Conservation (phyloP, 345 rosid species). For the Gossypium ekmanianum region DNA sequence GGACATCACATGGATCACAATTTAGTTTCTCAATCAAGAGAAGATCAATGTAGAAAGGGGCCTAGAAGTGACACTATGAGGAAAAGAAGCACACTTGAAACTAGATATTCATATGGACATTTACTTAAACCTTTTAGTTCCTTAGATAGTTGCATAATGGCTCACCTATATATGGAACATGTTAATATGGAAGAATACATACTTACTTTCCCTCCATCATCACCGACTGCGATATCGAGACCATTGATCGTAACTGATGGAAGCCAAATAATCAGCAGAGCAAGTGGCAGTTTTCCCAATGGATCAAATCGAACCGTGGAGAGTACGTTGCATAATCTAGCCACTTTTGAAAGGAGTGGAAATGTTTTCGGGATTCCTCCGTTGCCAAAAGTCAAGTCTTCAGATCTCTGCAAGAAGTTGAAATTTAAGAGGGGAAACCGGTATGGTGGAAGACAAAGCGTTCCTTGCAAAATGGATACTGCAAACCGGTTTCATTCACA, state of each 20-base stretch:
- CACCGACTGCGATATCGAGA: conserved; percentile 37
- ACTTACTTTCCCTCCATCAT: conserved; percentile 43
- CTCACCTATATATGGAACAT: conserved; percentile 55
- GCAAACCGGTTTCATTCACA: conserved; percentile 21
- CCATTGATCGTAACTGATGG: conserved; percentile 64
- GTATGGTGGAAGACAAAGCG: conserved; percentile 24
- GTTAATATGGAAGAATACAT: conserved; percentile 44
- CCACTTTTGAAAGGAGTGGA: conserved; percentile 20
- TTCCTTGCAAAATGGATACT: conserved; percentile 27
- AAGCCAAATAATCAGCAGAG: conserved; percentile 43
- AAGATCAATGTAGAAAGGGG: conserved; percentile 21
- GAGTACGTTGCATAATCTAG: conserved; percentile 24
- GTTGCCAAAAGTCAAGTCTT: conserved; percentile 40
- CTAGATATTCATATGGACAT: conserved; percentile 27
- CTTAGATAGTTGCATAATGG: conserved; percentile 54
- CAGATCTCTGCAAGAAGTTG: conserved; percentile 30
- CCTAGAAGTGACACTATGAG: conserved; percentile 24
- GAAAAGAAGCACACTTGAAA: conserved; percentile 41
- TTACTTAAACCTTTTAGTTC: conserved; percentile 49
- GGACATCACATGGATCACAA: conserved; percentile 22
- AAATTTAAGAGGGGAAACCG: conserved; percentile 31
- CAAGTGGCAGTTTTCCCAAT: conserved; percentile 23
- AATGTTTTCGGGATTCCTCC: conserved; percentile 40
- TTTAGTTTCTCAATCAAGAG: conserved; percentile 27
- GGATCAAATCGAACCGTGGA: conserved; percentile 9